These are phyloP conservation scores for Miamiensis avidus DNA, from an alignment of 169 alveolate genomes.

Conservation along the genomic window DNA sequence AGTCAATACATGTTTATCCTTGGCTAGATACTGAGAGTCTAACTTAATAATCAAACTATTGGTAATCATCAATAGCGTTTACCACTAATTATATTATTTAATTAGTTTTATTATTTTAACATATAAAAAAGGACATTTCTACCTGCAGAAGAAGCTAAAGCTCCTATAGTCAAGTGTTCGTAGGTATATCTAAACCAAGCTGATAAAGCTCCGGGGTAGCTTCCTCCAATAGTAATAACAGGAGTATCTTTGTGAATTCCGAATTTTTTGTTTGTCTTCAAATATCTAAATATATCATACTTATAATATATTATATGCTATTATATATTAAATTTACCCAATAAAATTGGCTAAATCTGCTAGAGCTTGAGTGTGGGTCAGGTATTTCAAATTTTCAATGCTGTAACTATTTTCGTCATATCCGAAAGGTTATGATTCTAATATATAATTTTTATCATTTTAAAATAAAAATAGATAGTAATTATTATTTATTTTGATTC, in stretches of 20 bases:
- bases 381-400: constrained; percentile 41
- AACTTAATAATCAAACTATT: constrained; percentile 50
- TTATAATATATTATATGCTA: not conserved
- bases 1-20: constrained; percentile 45
- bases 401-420: constrained; percentile 32
- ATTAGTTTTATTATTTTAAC: not conserved
- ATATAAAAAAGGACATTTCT: not conserved
- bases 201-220: constrained; percentile 77
- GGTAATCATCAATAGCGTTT: constrained; percentile 51
- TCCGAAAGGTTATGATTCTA: constrained; percentile 49
- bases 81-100: constrained; percentile 33
- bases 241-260: constrained; percentile 26
- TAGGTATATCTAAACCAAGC: constrained; percentile 77
- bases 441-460: too few relatives aligned
- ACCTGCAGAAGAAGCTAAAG: constrained; percentile 70
- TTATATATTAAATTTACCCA: constrained; percentile 2
- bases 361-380: constrained; percentile 51
- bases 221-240: constrained; percentile 72
- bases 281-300: not conserved
- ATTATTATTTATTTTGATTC: too few relatives aligned
- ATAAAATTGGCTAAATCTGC: constrained; percentile 64
- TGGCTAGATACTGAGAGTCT: constrained; percentile 30
- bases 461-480: not conserved
- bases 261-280: not conserved
- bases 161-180: constrained; percentile 64